Base-by-base conservation (phyloP, 140 eudicot genomes). In the Erigeron philadelphicus region DNA sequence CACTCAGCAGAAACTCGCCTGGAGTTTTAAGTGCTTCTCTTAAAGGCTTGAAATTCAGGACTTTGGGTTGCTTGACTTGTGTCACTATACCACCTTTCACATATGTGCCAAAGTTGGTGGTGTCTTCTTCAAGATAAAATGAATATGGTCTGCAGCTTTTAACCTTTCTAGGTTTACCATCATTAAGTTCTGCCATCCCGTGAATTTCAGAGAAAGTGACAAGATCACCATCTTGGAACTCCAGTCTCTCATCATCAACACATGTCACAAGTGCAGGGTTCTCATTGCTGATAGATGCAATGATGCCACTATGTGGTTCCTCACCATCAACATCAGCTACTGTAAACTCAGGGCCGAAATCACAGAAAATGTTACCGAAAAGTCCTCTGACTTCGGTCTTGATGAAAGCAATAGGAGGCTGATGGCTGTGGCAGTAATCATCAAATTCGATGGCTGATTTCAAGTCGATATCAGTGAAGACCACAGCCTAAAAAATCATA, bases 301-400 rank as follows among this genome's bases (percentile, higher is more conserved):
- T 84, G 49, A 88, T 92, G 38, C 98, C 98, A 9, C 90, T 70
- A 55, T 84, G 96, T 66, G 98, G 98, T 66, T 92, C 98, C 64
- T 92, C 92, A 13, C 98, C 98, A 53, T 92, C 98, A 23, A 92
- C 92, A 81, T 92, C 98, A 58, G 71, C 9, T 25, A 92, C 96
- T 2, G 90, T 88, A 60, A 92, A 92, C 80, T 83, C 80, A 13
- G 96, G 96, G 15, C 98, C 98, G 41, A 92, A 92, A 83, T 92
- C 98, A 63, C 95, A 88, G 59, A 92, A 92, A 18, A 79, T 82
- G 70, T 81, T 86, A 47, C 98, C 98, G 53, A 92, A 92, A 59
- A 92, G 96, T 15, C 98, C 98, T 75, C 96, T 82, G 48, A 92
- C 96, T 81, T 92, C 98, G 21, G 95, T 75, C 83, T 86, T 92